phyloP scores from a whole-genome alignment of 1,139 yeast species.

The Citeromyces siamensis region DNA sequence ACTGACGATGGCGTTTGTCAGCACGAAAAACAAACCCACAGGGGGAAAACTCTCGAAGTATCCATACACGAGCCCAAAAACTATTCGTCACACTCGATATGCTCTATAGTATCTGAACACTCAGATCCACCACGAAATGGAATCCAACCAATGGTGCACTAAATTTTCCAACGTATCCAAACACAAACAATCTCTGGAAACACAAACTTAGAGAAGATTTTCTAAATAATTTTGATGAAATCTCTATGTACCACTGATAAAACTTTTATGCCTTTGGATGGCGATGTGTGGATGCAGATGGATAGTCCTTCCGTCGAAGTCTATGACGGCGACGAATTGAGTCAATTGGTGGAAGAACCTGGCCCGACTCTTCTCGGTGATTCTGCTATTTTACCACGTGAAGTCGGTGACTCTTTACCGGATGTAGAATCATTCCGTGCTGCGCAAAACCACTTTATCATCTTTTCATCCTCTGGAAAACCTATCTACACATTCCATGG shows the following conservation, averaged over 20 bases:
- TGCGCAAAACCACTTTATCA: conserved; percentile 58
- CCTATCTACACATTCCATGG: conserved; percentile 83
- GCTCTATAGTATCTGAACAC: no score
- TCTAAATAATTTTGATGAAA: no score
- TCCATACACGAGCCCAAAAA: conserved; percentile 48
- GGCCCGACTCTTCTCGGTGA: conserved; percentile 11
- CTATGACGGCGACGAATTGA: neutral
- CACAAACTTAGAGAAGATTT: no score
- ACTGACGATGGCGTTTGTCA: conserved; percentile 59
- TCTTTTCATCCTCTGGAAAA: conserved; percentile 87
- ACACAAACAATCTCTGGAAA: no score
- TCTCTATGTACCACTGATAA: conserved; percentile 2
- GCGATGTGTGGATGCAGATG: neutral
- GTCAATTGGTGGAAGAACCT: conserved; percentile 2
- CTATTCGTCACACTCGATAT: conserved; percentile 15
- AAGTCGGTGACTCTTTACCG: conserved; percentile 14
- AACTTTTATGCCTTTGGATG: neutral
- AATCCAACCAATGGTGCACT: no score
- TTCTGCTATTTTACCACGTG: conserved; percentile 7
- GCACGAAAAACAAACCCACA: conserved; percentile 44
- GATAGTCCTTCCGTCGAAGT: neutral
- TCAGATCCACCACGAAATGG: no score
- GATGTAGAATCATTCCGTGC: conserved; percentile 24
- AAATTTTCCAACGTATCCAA: no score
- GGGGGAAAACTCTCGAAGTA: conserved; percentile 50